A percentile compares a stretch with the other conserved stretches of the same genome.
These are phyloP conservation scores for Eucalyptus pauciflora DNA, from an alignment of 345 rosid species.

Conservation along the genomic window DNA sequence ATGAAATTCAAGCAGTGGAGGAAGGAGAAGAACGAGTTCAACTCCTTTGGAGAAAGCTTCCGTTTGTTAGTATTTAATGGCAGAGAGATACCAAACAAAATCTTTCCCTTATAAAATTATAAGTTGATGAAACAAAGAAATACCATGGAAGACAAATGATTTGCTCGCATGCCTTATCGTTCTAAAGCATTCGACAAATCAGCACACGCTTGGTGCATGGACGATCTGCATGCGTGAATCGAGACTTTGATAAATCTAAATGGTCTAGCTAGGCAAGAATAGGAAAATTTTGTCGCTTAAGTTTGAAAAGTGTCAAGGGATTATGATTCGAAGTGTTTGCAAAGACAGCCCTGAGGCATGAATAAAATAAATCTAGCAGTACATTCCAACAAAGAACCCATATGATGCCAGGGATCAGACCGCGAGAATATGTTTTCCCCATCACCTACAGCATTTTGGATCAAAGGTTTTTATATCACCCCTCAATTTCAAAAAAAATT, in stretches of 20 bases:
- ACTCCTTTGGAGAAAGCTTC: background rate
- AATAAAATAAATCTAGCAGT: no score
- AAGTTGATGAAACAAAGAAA: background rate
- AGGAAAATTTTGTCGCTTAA: background rate
- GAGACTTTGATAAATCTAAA: background rate
- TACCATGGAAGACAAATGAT: fast-evolving
- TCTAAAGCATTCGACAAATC: background rate
- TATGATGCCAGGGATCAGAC: background rate
- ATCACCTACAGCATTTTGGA: no score
- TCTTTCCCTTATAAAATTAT: background rate
- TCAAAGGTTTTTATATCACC: no score
- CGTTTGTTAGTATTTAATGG: background rate
- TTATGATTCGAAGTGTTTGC: background rate
- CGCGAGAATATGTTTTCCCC: background rate
- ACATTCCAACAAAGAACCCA: no score
- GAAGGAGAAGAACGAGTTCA: background rate
- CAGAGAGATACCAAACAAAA: background rate
- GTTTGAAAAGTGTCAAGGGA: background rate
- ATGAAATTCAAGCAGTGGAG: background rate
- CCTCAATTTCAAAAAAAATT: no score
- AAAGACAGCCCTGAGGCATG: background rate
- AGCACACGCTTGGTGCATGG: background rate
- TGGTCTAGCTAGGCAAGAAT: background rate
- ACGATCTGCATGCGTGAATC: background rate
- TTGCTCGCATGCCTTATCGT: background rate